These are phyloP conservation scores for Penicillium frequentans DNA, from an alignment of 2,329 filamentous ascomycete genomes.

Conservation along the genomic window DNA sequence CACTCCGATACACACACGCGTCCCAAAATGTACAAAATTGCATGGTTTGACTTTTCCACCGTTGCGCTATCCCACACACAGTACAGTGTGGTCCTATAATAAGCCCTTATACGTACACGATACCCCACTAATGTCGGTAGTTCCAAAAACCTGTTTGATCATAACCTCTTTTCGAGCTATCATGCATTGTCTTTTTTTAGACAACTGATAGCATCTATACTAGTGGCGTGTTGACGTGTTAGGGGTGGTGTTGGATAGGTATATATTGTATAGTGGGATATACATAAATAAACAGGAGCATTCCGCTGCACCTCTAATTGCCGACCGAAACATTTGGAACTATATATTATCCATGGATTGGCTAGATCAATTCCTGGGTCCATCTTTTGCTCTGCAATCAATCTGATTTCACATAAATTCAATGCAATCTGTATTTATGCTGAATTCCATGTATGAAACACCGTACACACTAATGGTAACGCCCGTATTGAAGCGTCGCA, in stretches of 20 bases:
- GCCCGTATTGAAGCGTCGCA: constrained; percentile 8
- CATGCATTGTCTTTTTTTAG: not conserved
- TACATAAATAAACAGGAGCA: not conserved
- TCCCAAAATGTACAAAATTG: constrained; percentile 13
- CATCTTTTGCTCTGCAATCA: not conserved
- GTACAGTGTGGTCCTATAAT: constrained; percentile 8
- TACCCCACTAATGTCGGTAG: not conserved
- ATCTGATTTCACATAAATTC: not conserved
- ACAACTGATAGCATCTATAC: not conserved
- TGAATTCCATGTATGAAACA: not conserved
- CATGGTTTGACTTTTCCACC: constrained; percentile 16
- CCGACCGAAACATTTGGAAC: not conserved
- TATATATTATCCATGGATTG: not conserved
- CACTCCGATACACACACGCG: constrained; percentile 4
- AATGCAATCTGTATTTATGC: not conserved
- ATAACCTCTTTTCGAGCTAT: not conserved
- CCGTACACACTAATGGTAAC: constrained; percentile 9
- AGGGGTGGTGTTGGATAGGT: not conserved
- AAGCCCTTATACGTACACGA: constrained; percentile 1
- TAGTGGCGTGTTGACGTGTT: not conserved
- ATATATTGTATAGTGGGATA: not conserved
- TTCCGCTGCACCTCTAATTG: not conserved
- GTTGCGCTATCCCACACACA: constrained; percentile 16
- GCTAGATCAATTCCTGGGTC: not conserved
- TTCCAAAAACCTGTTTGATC: not conserved